Conservation (phyloP, 345 rosid genomes). For the Geranium brycei region DNA sequence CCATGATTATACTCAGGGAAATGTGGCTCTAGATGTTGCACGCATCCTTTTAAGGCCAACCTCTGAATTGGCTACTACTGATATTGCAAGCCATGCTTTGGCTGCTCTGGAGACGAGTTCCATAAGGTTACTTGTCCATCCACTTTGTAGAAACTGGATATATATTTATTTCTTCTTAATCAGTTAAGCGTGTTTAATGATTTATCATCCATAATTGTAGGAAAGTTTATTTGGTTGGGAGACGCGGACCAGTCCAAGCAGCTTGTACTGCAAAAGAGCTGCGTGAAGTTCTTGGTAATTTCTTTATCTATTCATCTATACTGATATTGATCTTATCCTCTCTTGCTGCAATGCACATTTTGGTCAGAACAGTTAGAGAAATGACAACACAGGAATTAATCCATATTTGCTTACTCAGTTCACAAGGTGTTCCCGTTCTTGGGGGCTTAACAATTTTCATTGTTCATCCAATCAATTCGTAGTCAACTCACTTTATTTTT, state of each 20-base stretch:
- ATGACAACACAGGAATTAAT: too few relatives aligned
- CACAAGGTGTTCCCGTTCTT: too few relatives aligned
- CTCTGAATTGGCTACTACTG: conserved; percentile 64
- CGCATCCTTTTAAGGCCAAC: conserved; percentile 72
- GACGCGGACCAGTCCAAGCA: conserved; percentile 96
- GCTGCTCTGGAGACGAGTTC: conserved; percentile 56
- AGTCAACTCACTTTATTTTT: too few relatives aligned
- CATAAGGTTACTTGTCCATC: conserved; percentile 42
- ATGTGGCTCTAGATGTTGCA: conserved; percentile 92
- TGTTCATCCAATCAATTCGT: too few relatives aligned
- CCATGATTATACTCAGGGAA: conserved; percentile 40
- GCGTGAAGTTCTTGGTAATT: conserved; percentile 75
- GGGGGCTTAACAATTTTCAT: too few relatives aligned
- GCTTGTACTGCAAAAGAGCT: conserved; percentile 96
- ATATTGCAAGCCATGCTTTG: conserved; percentile 72
- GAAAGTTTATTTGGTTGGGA: conserved; percentile 76
- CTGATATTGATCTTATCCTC: too few relatives aligned
- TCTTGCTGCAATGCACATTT: too few relatives aligned
- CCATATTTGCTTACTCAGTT: too few relatives aligned
- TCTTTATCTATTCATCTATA: neutral
- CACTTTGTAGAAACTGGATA: neutral
- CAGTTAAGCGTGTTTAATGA: neutral
- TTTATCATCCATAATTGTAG: conserved; percentile 23
- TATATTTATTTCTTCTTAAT: too few relatives aligned
- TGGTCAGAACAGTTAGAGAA: too few relatives aligned